Base-by-base conservation (phyloP, 192 early-diverging fungal species). In the Dispira simplex region DNA sequence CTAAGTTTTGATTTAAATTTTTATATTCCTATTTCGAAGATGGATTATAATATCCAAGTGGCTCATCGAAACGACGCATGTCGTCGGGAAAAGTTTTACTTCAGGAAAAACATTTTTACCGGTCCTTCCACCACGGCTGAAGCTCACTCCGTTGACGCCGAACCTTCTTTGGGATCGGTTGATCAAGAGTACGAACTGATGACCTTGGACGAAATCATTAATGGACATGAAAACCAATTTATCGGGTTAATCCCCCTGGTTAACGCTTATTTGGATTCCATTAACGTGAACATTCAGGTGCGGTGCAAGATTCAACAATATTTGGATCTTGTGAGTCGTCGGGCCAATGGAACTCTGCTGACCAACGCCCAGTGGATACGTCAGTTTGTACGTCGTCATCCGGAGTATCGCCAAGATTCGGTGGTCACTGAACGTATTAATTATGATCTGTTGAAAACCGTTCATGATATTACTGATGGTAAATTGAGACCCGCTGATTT, bases 21-120 rank as follows among this genome's bases (percentile, higher is more conserved):
- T 67, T 99, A 99, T 79, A 90, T 94, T 62, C 93, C 94, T 1
- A 80, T 99, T 25, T 90, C 90, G 62, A 92, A 94, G 79, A 86
- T 96, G 54, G 96, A 99, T 72, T 84, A 83, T 57, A 99, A 99
- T 72, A 95, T 99, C 91, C 69, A 83, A 60, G 83, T 76, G 11
- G 94, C 90, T 0, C 91, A 96, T 66, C 77, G 77, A 46, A 82
- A 90, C 25, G 88, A 88, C 66, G 93, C 96, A 0, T 90, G 88
- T 13, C 59, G 83, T 26, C 70, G 78, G 3, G 83, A 94, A 55
- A 86, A 86, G 67, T 98, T 98, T 66, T 90, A 85, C 71, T 98
- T 98, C 78, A 81, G 92, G 46, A 89, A 87, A 63, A 85, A 89
- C 65, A 65, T 95, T 26, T 87, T 89, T 67, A 76, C 79, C 8